Percentiles rank a stretch among this genome's conserved stretches.
Conservation (phyloP, 176 grass and related monocot species). For the Triticum dicoccoides region DNA sequence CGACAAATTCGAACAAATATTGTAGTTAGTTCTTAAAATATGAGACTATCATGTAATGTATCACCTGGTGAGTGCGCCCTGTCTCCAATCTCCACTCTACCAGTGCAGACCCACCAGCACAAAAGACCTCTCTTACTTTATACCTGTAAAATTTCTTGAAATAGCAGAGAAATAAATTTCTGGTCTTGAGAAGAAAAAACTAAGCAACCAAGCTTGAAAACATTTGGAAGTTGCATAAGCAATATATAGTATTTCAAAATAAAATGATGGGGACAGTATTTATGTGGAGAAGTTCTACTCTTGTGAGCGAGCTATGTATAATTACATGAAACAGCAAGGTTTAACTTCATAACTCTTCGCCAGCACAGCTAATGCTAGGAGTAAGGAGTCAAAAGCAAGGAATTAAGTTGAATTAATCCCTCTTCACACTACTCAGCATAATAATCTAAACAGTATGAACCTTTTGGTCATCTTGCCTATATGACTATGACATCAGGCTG, state of each 20-base stretch:
- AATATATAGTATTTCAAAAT: not conserved
- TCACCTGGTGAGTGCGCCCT: conserved; percentile 87
- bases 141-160: conserved; percentile 50
- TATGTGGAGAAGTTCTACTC: not conserved
- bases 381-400: not conserved
- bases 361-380: not conserved
- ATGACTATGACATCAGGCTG: not conserved
- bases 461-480: not conserved
- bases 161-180: not conserved
- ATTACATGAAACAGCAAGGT: not conserved
- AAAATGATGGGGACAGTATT: not conserved
- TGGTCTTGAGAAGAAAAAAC: not conserved
- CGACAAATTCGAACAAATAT: not conserved
- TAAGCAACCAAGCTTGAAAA: not conserved
- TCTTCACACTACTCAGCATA: not conserved
- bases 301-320: not conserved
- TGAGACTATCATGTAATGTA: not conserved
- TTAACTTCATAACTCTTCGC: not conserved
- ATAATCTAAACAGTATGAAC: not conserved
- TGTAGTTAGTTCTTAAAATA: not conserved
- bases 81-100: conserved; percentile 96
- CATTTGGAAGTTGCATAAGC: not conserved
- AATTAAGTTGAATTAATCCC: not conserved
- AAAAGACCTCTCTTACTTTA: conserved; percentile 69
- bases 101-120: conserved; percentile 68